Percentiles rank a stretch among this genome's conserved stretches.
phyloP scores from a whole-genome alignment of 495 filamentous ascomycete genomes.

The Bryoglossum gracile region DNA sequence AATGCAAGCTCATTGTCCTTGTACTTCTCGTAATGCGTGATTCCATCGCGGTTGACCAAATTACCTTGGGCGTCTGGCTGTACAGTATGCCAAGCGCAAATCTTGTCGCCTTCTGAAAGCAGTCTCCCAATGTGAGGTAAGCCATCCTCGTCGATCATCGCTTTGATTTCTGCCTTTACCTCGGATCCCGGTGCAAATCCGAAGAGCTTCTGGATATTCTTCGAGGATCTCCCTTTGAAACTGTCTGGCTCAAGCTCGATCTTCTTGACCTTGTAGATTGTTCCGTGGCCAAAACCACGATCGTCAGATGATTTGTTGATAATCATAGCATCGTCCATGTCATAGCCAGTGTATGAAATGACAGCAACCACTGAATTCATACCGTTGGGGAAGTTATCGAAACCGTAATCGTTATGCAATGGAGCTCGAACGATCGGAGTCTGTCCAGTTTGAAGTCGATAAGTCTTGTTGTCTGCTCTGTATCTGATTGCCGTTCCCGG shows the following conservation, averaged over 20 bases:
- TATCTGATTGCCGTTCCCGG: constrained; percentile 79
- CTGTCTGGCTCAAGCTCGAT: constrained; percentile 67
- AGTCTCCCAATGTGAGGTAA: constrained; percentile 69
- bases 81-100: constrained; percentile 88
- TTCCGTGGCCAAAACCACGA: constrained; percentile 92
- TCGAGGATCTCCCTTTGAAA: constrained; percentile 35
- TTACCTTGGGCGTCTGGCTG: constrained; percentile 67
- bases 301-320: constrained; percentile 97
- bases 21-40: constrained; percentile 81
- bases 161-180: constrained; percentile 55
- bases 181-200: constrained; percentile 70
- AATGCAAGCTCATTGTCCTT: constrained; percentile 82
- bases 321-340: constrained; percentile 99
- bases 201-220: constrained; percentile 64
- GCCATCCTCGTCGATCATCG: constrained; percentile 76
- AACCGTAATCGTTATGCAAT: constrained; percentile 88
- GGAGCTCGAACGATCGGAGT: constrained; percentile 90
- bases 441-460: constrained; percentile 90
- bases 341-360: constrained; percentile 97
- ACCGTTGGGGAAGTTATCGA: constrained; percentile 99
- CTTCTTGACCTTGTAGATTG: constrained; percentile 95
- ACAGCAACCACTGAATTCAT: constrained; percentile 94
- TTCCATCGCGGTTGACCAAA: constrained; percentile 67
- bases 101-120: constrained; percentile 70
- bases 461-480: constrained; percentile 94